These are phyloP conservation scores for Brassica juncea DNA, from an alignment of 345 rosid species.

Conservation along the genomic window DNA sequence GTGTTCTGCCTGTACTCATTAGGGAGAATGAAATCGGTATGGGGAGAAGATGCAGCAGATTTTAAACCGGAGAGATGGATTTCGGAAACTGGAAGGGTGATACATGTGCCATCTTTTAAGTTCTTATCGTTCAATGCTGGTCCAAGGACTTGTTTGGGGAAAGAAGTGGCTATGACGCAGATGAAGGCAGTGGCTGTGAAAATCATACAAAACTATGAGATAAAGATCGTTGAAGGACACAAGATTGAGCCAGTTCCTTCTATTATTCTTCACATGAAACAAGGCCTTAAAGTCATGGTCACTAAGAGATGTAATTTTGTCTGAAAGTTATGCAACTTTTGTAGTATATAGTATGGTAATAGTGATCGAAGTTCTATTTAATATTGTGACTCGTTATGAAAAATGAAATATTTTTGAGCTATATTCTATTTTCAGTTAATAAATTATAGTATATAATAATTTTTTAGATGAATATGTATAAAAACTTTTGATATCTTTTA, in stretches of 20 bases:
- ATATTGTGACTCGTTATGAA: neutral
- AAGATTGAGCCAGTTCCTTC: slow-evolving; percentile 29
- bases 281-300: slow-evolving; percentile 20
- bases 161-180: neutral
- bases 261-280: slow-evolving; percentile 38
- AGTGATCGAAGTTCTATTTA: too few species aligned
- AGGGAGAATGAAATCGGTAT: slow-evolving; percentile 38
- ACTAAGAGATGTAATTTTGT: slow-evolving; percentile 8
- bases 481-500: too few species aligned
- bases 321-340: neutral
- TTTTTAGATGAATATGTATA: too few species aligned
- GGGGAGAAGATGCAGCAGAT: slow-evolving; percentile 33
- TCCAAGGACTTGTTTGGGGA: slow-evolving; percentile 39
- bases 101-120: neutral
- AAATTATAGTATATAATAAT: too few species aligned
- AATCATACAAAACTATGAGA: slow-evolving; percentile 19
- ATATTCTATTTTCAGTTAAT: too few species aligned
- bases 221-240: slow-evolving; percentile 37
- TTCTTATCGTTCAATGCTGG: neutral
- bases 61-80: slow-evolving; percentile 31
- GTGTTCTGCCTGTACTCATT: slow-evolving; percentile 33
- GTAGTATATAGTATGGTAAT: neutral
- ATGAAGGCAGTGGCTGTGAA: neutral
- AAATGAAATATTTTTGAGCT: too few species aligned
- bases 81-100: neutral